phyloP scores from a whole-genome alignment of 2,329 filamentous ascomycete genomes.

The Verticillium tricorpus region DNA sequence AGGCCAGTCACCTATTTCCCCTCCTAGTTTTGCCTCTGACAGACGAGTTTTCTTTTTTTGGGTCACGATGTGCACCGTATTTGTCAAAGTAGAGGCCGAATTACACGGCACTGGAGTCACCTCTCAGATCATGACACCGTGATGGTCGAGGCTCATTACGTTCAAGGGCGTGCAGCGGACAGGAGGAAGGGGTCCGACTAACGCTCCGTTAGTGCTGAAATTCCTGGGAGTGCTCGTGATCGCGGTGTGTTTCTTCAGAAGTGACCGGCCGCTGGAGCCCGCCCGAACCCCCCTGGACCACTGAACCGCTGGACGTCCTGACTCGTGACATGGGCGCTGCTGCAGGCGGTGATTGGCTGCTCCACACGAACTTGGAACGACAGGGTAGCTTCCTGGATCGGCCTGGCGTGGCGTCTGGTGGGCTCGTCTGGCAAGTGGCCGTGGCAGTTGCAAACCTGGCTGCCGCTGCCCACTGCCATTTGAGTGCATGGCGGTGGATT shows the following conservation, averaged over 20 bases:
- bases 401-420: not conserved
- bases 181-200: not conserved
- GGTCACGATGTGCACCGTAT: too few relatives aligned
- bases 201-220: not conserved
- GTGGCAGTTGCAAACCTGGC: not conserved
- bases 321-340: not conserved
- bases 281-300: not conserved
- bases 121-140: not conserved
- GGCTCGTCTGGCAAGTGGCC: not conserved
- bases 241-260: not conserved
- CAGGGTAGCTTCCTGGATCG: not conserved
- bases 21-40: too few relatives aligned
- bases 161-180: not conserved
- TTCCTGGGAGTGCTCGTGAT: not conserved
- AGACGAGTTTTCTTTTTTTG: too few relatives aligned
- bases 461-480: not conserved
- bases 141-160: not conserved
- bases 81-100: too few relatives aligned
- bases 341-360: slow-evolving; percentile 2
- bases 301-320: not conserved
- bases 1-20: not conserved
- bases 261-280: not conserved
- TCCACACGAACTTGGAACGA: slow-evolving; percentile 3
- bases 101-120: not conserved
- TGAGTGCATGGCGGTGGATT: not conserved